A percentile compares a stretch with the other conserved stretches of the same genome.
These are phyloP conservation scores for Camellia oleifera DNA, from an alignment of 179 eudicot species.

Conservation along the genomic window DNA sequence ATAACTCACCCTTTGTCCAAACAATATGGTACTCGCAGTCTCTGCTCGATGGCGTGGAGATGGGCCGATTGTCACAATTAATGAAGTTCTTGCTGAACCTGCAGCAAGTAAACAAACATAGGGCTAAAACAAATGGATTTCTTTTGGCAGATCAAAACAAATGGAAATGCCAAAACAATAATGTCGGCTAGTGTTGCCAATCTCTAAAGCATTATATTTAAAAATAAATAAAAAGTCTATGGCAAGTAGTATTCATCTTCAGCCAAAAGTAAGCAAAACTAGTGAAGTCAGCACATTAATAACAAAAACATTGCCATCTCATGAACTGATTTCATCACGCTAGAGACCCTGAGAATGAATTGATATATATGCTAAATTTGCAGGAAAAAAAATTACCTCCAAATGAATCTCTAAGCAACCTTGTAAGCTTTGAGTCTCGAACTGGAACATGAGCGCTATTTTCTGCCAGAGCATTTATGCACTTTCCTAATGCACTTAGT, in stretches of 20 bases:
- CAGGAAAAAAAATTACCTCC: constrained; percentile 54
- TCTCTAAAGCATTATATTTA: not conserved
- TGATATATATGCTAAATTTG: not conserved
- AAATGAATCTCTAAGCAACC: constrained; percentile 98
- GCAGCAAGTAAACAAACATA: constrained; percentile 23
- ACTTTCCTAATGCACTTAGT: constrained; percentile 95
- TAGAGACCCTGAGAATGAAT: not conserved
- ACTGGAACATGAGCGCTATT: constrained; percentile 97
- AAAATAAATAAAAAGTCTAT: not conserved
- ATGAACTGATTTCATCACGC: constrained; percentile 6
- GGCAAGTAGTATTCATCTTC: not conserved
- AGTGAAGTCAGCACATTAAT: not conserved
- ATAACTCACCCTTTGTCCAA: constrained; percentile 95
- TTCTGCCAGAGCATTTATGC: constrained; percentile 99
- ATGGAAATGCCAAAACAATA: not conserved
- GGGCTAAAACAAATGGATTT: not conserved
- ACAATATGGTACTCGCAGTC: constrained; percentile 91
- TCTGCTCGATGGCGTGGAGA: constrained; percentile 99
- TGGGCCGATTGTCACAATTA: constrained; percentile 91
- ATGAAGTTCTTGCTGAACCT: constrained; percentile 96
- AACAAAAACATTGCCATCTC: not conserved
- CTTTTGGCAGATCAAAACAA: not conserved
- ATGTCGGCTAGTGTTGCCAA: not conserved
- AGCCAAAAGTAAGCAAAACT: not conserved
- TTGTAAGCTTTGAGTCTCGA: constrained; percentile 98